Conservation (phyloP, 1,284 basidiomycete species). For the Rhizoctonia solani region DNA sequence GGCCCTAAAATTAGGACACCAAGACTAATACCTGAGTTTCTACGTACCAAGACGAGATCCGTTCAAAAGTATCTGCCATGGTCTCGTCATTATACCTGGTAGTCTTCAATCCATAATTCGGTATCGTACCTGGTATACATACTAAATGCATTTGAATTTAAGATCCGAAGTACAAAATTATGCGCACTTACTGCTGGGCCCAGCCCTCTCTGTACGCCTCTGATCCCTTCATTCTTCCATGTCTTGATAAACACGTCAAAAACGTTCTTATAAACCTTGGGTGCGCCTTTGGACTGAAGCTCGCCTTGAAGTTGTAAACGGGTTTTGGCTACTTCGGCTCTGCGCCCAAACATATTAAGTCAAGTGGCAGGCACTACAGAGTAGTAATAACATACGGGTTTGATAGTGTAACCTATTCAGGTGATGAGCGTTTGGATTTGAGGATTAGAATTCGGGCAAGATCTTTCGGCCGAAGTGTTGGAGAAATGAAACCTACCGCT, state of each 20-base stretch:
- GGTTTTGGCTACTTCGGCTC: conserved; percentile 90
- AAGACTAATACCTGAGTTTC: neutral
- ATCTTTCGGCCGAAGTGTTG: too few species aligned
- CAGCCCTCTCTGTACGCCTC: conserved; percentile 89
- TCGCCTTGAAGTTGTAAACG: conserved; percentile 94
- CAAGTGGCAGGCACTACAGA: neutral
- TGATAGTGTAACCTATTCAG: conserved; percentile 71
- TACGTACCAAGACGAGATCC: conserved; percentile 85
- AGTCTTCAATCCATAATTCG: neutral
- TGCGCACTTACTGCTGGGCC: conserved; percentile 75
- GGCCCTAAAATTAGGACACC: conserved; percentile 10
- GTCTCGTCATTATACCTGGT: neutral
- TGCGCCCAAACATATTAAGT: neutral
- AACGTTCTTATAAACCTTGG: conserved; percentile 86
- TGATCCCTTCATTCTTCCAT: conserved; percentile 86
- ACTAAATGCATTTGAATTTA: conserved; percentile 53
- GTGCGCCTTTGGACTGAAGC: conserved; percentile 71
- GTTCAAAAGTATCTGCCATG: conserved; percentile 88
- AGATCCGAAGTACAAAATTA: neutral
- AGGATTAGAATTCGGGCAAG: too few species aligned
- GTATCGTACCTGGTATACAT: conserved; percentile 79
- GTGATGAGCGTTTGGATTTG: too few species aligned
- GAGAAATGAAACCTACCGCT: conserved; percentile 61
- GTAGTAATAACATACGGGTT: conserved; percentile 54
- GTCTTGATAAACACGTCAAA: conserved; percentile 89